A percentile compares a stretch with the other conserved stretches of the same genome.
Conservation (phyloP, 768 basidiomycete species). For the Boletus pseudopeckii region DNA sequence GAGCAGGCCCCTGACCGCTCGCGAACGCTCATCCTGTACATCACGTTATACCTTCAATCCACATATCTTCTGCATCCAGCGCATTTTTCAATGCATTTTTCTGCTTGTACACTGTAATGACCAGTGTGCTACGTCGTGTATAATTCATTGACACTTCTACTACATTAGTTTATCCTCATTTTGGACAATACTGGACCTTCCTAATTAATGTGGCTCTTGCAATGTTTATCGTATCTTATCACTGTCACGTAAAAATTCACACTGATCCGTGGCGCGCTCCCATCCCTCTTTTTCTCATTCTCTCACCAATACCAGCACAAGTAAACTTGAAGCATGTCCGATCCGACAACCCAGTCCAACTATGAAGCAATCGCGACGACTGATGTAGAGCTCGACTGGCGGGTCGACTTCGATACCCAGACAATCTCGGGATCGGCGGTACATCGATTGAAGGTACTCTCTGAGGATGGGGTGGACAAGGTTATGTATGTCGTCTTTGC, state of each 20-base stretch:
- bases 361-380: constrained; percentile 62
- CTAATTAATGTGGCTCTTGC: constrained; percentile 14
- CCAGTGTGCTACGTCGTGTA: neutral
- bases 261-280: neutral
- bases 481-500: constrained; percentile 49
- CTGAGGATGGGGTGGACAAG: constrained; percentile 46
- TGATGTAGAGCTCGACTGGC: constrained; percentile 75
- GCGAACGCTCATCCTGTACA: neutral
- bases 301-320: neutral
- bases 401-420: constrained; percentile 63
- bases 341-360: constrained; percentile 81
- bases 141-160: neutral
- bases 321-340: constrained; percentile 23
- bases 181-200: constrained; percentile 4
- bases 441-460: constrained; percentile 56
- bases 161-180: constrained; percentile 1
- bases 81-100: neutral
- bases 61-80: neutral
- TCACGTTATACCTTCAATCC: constrained; percentile 7
- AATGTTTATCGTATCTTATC: constrained; percentile 4
- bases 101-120: neutral
- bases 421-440: constrained; percentile 62
- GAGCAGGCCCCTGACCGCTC: neutral
- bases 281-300: neutral
- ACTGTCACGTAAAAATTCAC: too few relatives aligned